These are phyloP conservation scores for Exophiala spinifera DNA, from an alignment of 2,329 filamentous ascomycete genomes.

Conservation along the genomic window DNA sequence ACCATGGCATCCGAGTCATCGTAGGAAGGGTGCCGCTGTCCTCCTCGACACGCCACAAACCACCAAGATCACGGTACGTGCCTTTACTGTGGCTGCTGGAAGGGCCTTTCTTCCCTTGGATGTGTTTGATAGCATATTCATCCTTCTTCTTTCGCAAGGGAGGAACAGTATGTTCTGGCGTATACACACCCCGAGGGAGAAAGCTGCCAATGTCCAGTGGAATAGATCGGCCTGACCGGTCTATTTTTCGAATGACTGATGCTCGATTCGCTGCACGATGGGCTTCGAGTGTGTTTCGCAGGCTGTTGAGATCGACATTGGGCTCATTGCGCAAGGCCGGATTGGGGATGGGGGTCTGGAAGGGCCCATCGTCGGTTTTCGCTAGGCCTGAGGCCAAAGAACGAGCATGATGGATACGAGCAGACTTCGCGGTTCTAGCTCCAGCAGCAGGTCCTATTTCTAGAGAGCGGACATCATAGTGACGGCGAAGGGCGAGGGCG, in stretches of 20 bases:
- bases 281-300: conserved; percentile 35
- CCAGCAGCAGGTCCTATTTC: not conserved
- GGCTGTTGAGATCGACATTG: conserved; percentile 31
- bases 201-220: not conserved
- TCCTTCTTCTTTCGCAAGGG: not conserved
- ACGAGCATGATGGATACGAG: not conserved
- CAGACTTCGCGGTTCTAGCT: not conserved
- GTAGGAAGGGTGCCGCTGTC: conserved; percentile 1
- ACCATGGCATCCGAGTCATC: conserved; percentile 18
- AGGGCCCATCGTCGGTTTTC: not conserved
- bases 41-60: conserved; percentile 18
- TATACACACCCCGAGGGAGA: not conserved
- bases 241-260: conserved; percentile 28
- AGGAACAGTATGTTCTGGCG: not conserved
- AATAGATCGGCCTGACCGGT: not conserved
- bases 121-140: not conserved
- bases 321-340: conserved; percentile 8
- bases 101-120: not conserved
- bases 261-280: conserved; percentile 35
- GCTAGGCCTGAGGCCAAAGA: not conserved
- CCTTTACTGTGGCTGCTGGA: conserved; percentile 11
- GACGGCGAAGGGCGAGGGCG: not conserved
- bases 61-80: conserved; percentile 9
- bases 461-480: conserved; percentile 4
- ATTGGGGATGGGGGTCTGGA: not conserved